Evolutionary conservation across 129 eudicot species (phyloP).

Genomic region (Flaveria ramosissima): DNA sequence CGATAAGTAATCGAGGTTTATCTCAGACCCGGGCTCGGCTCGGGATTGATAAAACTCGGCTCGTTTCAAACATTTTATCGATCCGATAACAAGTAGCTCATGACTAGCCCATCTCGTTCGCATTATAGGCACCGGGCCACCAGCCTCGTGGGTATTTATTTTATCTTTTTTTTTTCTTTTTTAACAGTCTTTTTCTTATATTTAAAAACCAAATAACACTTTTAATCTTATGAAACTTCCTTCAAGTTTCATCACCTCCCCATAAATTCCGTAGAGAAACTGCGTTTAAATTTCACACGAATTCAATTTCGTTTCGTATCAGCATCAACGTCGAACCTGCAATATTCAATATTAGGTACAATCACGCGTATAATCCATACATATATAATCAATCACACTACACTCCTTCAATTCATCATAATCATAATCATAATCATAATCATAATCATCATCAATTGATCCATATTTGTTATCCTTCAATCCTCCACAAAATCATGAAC

Average conservation of each 20-base stretch:
- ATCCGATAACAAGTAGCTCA: no score
- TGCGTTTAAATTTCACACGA: not conserved
- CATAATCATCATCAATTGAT: not conserved
- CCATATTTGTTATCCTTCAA: not conserved
- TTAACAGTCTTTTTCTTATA: no score
- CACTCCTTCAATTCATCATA: not conserved
- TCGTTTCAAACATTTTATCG: no score
- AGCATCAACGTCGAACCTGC: slow-evolving; percentile 13
- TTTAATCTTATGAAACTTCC: slow-evolving; percentile 2
- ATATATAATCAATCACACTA: slow-evolving; percentile 18
- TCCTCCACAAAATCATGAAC: slow-evolving; percentile 17
- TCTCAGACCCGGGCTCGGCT: no score
- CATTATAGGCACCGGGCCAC: no score
- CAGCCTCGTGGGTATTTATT: no score
- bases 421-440: not conserved
- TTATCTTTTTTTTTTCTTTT: no score
- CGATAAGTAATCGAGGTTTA: no score
- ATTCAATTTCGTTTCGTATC: slow-evolving; percentile 20
- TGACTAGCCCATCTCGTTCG: no score
- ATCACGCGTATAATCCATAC: slow-evolving; percentile 20
- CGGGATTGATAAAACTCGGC: no score
- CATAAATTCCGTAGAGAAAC: slow-evolving; percentile 23
- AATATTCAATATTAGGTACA: not conserved
- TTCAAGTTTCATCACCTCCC: not conserved
- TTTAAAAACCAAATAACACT: no score